Evolutionary conservation across 2,329 filamentous ascomycete genomes (phyloP).

Genomic region (Clonostachys chloroleuca): DNA sequence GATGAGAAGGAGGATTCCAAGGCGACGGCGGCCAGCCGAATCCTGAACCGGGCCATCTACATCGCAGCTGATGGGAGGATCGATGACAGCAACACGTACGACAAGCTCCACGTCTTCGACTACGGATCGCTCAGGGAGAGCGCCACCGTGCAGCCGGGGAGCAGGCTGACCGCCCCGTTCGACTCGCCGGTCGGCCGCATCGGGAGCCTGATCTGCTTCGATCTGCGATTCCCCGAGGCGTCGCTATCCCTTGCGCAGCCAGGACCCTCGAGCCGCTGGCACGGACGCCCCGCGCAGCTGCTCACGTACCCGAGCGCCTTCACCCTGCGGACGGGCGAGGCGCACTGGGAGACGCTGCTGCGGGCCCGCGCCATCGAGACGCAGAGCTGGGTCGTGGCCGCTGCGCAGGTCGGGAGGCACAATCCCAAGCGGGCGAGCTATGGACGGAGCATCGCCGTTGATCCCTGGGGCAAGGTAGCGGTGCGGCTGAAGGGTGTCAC

Average conservation of each 20-base stretch:
- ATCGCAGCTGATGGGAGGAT: slow-evolving; percentile 39
- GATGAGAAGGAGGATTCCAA: background rate
- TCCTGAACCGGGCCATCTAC: slow-evolving; percentile 50
- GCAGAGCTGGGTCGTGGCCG: slow-evolving; percentile 81
- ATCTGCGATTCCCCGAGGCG: slow-evolving; percentile 79
- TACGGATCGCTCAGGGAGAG: slow-evolving; percentile 45
- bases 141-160: slow-evolving; percentile 63
- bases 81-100: slow-evolving; percentile 50
- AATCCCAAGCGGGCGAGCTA: slow-evolving; percentile 78
- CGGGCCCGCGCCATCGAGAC: slow-evolving; percentile 83
- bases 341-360: slow-evolving; percentile 81
- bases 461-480: slow-evolving; percentile 79
- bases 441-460: slow-evolving; percentile 79
- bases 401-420: slow-evolving; percentile 71
- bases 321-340: slow-evolving; percentile 76
- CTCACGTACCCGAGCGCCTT: slow-evolving; percentile 89
- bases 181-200: slow-evolving; percentile 69
- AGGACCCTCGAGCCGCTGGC: slow-evolving; percentile 19
- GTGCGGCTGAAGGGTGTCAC: slow-evolving; percentile 57
- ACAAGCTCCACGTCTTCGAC: slow-evolving; percentile 92
- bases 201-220: slow-evolving; percentile 84
- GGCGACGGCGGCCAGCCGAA: slow-evolving; percentile 9
- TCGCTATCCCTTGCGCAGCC: slow-evolving; percentile 58
- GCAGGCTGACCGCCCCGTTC: slow-evolving; percentile 62
- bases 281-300: slow-evolving; percentile 55